Evolutionary conservation across 352 stramenopile genomes (phyloP).

Genomic region (Phytopythium mirpurense): DNA sequence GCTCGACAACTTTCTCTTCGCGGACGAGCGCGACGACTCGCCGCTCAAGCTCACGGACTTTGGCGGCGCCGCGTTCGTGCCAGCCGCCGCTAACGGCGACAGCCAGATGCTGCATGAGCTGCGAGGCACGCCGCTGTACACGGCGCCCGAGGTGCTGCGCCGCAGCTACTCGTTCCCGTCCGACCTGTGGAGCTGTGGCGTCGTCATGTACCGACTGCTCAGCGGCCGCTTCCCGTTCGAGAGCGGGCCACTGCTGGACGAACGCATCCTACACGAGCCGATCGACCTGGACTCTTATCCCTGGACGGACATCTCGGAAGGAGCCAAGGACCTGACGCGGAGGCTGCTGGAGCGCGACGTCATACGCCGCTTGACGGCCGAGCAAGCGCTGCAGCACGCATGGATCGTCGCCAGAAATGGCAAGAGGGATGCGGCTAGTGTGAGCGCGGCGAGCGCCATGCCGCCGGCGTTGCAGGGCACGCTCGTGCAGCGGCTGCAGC

Average conservation of each 20-base stretch:
- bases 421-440: conserved; percentile 12
- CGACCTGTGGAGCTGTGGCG: conserved; percentile 74
- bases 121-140: conserved; percentile 68
- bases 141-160: conserved; percentile 60
- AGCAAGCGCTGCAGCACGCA: conserved; percentile 60
- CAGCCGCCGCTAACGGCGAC: conserved; percentile 15
- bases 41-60: conserved; percentile 80
- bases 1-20: conserved; percentile 80
- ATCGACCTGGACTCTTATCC: conserved; percentile 44
- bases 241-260: conserved; percentile 48
- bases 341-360: conserved; percentile 48
- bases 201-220: conserved; percentile 71
- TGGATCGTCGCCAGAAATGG: conserved; percentile 36
- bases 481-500: conserved; percentile 65
- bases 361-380: conserved; percentile 32
- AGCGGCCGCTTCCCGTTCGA: conserved; percentile 62
- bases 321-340: conserved; percentile 51
- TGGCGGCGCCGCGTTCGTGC: conserved; percentile 56
- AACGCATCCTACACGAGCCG: conserved; percentile 53
- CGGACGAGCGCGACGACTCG: conserved; percentile 44
- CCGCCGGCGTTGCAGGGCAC: conserved; percentile 45
- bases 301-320: conserved; percentile 46
- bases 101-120: conserved; percentile 31
- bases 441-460: conserved; percentile 16
- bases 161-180: conserved; percentile 62